Base-by-base conservation (phyloP, 441 rosid genomes). In the Gossypium schwendimanii region DNA sequence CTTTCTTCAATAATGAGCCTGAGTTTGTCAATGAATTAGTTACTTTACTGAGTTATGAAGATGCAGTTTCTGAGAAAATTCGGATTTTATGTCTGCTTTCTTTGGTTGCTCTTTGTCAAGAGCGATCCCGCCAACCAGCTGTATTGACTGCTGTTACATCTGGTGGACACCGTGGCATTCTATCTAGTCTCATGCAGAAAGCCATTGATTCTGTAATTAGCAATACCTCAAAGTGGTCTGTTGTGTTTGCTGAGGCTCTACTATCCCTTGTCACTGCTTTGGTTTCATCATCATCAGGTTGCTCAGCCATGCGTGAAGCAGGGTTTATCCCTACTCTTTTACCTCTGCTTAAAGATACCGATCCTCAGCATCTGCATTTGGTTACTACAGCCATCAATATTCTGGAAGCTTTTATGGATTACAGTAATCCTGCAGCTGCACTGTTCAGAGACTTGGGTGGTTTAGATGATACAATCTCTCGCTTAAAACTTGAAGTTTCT, bases 401-500 rank as follows among this genome's bases (percentile, higher is more conserved):
- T 81, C 84, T 95, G 49, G 98, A 91, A 78, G 91, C 93, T 65
- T 93, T 95, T 79, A 95, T 95, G 98, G 99, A 91, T 76, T 93
- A 90, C 76, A 93, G 98, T 76, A 89, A 91, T 79, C 97, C 97
- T 64, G 97, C 98, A 73, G 97, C 94, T 81, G 85, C 94, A 63
- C 77, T 93, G 80, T 95, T 93, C 79, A 87, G 99, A 84, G 99
- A 93, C 77, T 82, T 93, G 86, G 98, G 99, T 76, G 99, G 97
- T 76, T 82, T 95, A 82, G 99, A 95, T 84, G 97, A 93, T 82
- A 89, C 97, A 60, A 91, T 95, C 62, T 83, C 81, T 65, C 95
- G 99, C 68, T 76, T 95, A 78, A 90, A 89, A 82, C 81, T 84
- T 67, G 99, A 95, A 83, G 94, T 91, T 24, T 89, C 94, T 63